Conservation (phyloP, 306 rosid genomes). For the Begonia masoniana region DNA sequence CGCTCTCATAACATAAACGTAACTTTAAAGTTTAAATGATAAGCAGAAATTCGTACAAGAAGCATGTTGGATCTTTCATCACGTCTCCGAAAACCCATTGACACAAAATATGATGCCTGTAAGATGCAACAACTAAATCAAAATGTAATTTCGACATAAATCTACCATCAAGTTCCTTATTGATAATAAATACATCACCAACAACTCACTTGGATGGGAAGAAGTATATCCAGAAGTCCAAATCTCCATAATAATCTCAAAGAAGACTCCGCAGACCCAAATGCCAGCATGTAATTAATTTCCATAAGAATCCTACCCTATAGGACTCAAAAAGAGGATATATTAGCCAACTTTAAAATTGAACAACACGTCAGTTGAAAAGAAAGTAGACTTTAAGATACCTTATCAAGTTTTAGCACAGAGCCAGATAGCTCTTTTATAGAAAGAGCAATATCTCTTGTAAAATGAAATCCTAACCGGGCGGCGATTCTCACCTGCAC, state of each 20-base stretch:
- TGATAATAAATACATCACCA: not conserved
- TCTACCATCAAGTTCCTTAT: not conserved
- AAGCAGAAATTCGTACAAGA: slow-evolving; percentile 13
- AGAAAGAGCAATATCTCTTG: slow-evolving; percentile 22
- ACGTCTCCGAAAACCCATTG: slow-evolving; percentile 26
- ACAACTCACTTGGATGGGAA: slow-evolving; percentile 22
- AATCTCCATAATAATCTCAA: slow-evolving; percentile 27
- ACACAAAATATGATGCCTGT: slow-evolving; percentile 28
- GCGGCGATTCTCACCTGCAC: slow-evolving; percentile 29
- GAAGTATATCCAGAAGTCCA: slow-evolving; percentile 24
- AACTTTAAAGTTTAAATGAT: not conserved
- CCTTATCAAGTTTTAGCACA: slow-evolving; percentile 23
- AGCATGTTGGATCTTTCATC: slow-evolving; percentile 27
- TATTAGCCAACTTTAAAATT: not conserved
- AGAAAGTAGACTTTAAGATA: slow-evolving; percentile 4
- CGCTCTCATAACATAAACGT: not conserved
- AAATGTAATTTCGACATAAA: not conserved
- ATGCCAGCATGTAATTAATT: slow-evolving; percentile 31
- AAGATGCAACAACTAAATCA: slow-evolving; percentile 9
- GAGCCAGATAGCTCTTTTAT: slow-evolving; percentile 20
- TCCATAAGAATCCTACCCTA: slow-evolving; percentile 27
- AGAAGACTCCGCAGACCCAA: slow-evolving; percentile 32
- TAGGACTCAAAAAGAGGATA: slow-evolving; percentile 5
- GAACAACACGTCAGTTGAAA: not conserved
- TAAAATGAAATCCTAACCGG: slow-evolving; percentile 18